Percentiles rank a stretch among this genome's conserved stretches.
Conservation (phyloP, 1,284 basidiomycete species). For the Irpex lacteus region DNA sequence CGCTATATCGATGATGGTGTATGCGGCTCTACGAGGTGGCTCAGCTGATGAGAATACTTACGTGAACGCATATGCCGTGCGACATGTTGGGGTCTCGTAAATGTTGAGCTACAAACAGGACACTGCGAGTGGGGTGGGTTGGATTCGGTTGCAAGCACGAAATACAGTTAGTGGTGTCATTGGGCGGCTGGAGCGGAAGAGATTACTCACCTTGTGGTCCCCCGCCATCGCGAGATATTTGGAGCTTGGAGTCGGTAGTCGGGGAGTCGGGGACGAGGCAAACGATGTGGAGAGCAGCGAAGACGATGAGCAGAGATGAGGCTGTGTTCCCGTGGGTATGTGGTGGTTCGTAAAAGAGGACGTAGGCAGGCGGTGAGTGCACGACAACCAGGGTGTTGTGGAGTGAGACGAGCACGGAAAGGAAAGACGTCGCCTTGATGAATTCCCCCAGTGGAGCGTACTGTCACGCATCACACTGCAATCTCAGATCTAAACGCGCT, state of each 20-base stretch:
- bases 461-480: neutral
- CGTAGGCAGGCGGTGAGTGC: neutral
- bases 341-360: neutral
- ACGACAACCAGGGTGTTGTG: constrained; percentile 1
- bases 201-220: constrained; percentile 34
- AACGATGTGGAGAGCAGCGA: constrained; percentile 4
- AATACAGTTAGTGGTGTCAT: constrained; percentile 2
- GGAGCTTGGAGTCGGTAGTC: constrained; percentile 4
- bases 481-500: neutral
- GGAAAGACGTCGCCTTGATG: constrained; percentile 1
- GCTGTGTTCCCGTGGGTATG: constrained; percentile 2
- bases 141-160: neutral
- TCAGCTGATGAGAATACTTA: constrained; percentile 39
- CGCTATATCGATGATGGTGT: neutral
- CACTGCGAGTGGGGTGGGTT: constrained; percentile 35
- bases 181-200: constrained; percentile 11
- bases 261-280: neutral
- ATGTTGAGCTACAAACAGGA: constrained; percentile 83
- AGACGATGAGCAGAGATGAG: neutral
- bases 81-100: constrained; percentile 88
- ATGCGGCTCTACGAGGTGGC: neutral
- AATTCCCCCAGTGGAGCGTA: neutral
- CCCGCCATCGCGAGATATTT: constrained; percentile 29
- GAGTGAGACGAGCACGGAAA: constrained; percentile 1
- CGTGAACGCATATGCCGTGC: constrained; percentile 88